Conservation (phyloP, 1,284 basidiomycete genomes). For the Ustilago sp. region DNA sequence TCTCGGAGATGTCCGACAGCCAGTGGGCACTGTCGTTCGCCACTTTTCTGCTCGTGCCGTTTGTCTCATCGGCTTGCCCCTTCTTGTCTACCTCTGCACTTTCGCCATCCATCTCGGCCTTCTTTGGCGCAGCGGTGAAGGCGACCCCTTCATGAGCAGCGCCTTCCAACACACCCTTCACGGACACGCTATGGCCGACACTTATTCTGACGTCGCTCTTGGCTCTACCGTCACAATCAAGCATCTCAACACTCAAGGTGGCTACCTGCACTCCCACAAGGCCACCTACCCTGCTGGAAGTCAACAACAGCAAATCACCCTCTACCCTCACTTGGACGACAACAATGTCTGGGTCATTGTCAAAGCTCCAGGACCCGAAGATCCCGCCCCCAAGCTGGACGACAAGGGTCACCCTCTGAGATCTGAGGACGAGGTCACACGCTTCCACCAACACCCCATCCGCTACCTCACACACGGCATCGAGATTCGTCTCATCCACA, state of each 20-base stretch:
- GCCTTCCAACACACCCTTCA: conserved; percentile 96
- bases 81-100: conserved; percentile 92
- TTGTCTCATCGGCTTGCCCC: conserved; percentile 86
- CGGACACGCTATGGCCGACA: conserved; percentile 92
- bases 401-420: conserved; percentile 59
- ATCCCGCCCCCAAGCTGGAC: conserved; percentile 72
- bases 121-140: conserved; percentile 88
- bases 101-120: conserved; percentile 95
- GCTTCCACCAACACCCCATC: conserved; percentile 72
- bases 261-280: conserved; percentile 94
- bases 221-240: conserved; percentile 87
- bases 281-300: conserved; percentile 81
- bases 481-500: conserved; percentile 86
- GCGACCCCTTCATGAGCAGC: conserved; percentile 98
- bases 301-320: conserved; percentile 94
- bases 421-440: conserved; percentile 55
- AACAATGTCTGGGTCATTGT: conserved; percentile 91
- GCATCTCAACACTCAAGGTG: conserved; percentile 95
- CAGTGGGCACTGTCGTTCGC: conserved; percentile 79
- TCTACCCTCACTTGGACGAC: conserved; percentile 92
- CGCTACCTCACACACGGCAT: conserved; percentile 77
- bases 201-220: conserved; percentile 84
- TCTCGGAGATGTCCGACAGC: conserved; percentile 85
- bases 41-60: conserved; percentile 90
- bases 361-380: conserved; percentile 72